Percentiles rank a stretch among this genome's conserved stretches.
These are phyloP conservation scores for Candida sp. DNA, from an alignment of 1,139 yeast genomes.

Conservation along the genomic window DNA sequence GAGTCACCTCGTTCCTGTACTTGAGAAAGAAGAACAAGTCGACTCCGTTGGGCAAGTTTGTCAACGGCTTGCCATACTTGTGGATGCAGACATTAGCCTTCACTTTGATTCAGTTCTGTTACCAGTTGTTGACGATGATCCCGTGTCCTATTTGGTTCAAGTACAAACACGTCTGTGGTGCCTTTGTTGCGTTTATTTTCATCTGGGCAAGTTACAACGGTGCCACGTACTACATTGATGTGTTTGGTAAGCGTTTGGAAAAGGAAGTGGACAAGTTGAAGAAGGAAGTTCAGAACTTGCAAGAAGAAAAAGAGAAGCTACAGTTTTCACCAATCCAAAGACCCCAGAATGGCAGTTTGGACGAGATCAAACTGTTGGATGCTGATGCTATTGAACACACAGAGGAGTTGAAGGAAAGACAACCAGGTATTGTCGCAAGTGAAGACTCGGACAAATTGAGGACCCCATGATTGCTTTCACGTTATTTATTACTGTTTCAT, in stretches of 20 bases:
- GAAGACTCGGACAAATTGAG: neutral
- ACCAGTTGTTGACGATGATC: constrained; percentile 88
- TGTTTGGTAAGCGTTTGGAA: constrained; percentile 86
- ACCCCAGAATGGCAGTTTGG: constrained; percentile 14
- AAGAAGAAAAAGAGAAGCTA: constrained; percentile 53
- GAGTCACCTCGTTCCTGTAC: constrained; percentile 87
- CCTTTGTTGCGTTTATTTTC: constrained; percentile 74
- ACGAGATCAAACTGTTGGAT: constrained; percentile 10
- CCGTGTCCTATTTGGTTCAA: constrained; percentile 88
- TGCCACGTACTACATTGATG: constrained; percentile 92
- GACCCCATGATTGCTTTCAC: neutral
- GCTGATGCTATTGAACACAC: neutral
- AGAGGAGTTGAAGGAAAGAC: neutral
- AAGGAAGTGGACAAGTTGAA: constrained; percentile 79
- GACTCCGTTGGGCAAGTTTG: constrained; percentile 73
- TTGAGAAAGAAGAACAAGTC: constrained; percentile 73
- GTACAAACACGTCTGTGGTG: constrained; percentile 66
- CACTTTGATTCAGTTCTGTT: constrained; percentile 83
- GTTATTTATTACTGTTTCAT: neutral
- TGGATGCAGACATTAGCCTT: constrained; percentile 85
- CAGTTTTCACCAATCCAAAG: constrained; percentile 21
- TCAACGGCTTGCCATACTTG: constrained; percentile 81
- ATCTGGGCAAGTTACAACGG: constrained; percentile 88
- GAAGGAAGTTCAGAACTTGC: constrained; percentile 65
- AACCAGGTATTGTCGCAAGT: neutral